A percentile compares a stretch with the other conserved stretches of the same genome.
Conservation (phyloP, 2,329 filamentous ascomycete genomes). For the Diaporthe sp. region DNA sequence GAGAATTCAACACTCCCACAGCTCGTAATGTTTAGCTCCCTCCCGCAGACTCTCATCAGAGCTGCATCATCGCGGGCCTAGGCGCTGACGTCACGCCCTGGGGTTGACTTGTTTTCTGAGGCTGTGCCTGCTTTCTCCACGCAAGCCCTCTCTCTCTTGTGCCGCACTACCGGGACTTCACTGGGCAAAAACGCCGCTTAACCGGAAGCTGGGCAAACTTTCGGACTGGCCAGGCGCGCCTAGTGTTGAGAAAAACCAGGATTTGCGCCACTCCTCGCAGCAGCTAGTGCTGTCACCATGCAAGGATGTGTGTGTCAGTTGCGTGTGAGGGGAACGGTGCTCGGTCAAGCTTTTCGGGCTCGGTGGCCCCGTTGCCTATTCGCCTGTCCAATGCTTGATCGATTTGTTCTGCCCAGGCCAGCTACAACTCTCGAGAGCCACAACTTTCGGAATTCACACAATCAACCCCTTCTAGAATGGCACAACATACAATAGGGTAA, state of each 20-base stretch:
- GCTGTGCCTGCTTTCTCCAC: conserved; percentile 15
- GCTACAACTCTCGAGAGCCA: background rate
- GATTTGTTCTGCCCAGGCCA: background rate
- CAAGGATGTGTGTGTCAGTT: conserved; percentile 4
- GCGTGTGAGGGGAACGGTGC: background rate
- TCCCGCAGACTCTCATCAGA: background rate
- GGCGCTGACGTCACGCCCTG: conserved; percentile 31
- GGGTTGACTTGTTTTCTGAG: conserved; percentile 5
- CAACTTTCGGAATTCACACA: background rate
- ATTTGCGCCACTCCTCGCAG: background rate
- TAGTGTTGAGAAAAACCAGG: conserved; percentile 14
- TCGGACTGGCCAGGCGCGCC: conserved; percentile 5
- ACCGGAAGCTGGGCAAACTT: background rate
- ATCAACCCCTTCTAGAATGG: background rate
- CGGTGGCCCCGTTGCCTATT: background rate
- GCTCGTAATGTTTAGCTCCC: background rate
- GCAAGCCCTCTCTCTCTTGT: background rate
- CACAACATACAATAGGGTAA: background rate
- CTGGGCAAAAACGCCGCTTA: background rate
- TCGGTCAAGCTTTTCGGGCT: conserved; percentile 8
- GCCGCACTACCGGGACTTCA: conserved; percentile 15
- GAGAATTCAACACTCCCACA: background rate
- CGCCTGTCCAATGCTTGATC: background rate
- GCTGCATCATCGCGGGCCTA: conserved; percentile 16
- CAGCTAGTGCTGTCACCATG: conserved; percentile 1